Conservation (phyloP, 202 grass and related monocot genomes). For the Sporobolus alterniflorus region DNA sequence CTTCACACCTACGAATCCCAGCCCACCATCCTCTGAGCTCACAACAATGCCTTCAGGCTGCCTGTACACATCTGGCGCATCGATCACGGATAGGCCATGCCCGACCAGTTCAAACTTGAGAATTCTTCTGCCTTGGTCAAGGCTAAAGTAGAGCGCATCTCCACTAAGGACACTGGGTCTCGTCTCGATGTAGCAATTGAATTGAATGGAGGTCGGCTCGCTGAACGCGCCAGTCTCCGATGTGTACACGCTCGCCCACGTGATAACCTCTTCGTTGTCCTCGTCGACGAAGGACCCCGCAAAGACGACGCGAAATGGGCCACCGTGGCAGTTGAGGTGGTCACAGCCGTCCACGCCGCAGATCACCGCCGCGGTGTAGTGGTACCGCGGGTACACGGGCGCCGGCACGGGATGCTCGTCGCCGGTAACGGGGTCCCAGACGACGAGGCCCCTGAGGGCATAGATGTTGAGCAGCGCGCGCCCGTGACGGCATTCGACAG, state of each 20-base stretch:
- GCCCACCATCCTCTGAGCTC: not conserved
- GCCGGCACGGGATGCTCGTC: not conserved
- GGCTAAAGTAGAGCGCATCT: slow-evolving; percentile 1
- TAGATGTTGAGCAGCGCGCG: not conserved
- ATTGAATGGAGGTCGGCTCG: not conserved
- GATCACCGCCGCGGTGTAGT: slow-evolving; percentile 5
- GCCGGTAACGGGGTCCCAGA: slow-evolving; percentile 23
- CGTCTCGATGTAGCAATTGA: not conserved
- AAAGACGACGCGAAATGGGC: not conserved
- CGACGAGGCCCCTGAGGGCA: not conserved
- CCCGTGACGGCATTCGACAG: slow-evolving; percentile 23
- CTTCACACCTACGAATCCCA: not conserved
- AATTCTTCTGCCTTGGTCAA: not conserved
- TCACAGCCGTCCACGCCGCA: slow-evolving; percentile 1
- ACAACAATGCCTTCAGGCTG: not conserved
- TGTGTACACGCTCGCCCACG: not conserved
- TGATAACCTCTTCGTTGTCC: not conserved
- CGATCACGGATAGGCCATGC: not conserved
- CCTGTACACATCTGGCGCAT: not conserved
- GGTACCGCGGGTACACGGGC: no score
- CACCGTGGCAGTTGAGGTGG: slow-evolving; percentile 22
- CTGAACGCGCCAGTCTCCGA: slow-evolving; percentile 3
- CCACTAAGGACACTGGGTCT: slow-evolving; percentile 10
- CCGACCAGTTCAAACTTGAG: not conserved
- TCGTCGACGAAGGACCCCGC: not conserved